These are phyloP conservation scores for Coemansia pectinata DNA, from an alignment of 192 early-diverging fungal species.

Conservation along the genomic window DNA sequence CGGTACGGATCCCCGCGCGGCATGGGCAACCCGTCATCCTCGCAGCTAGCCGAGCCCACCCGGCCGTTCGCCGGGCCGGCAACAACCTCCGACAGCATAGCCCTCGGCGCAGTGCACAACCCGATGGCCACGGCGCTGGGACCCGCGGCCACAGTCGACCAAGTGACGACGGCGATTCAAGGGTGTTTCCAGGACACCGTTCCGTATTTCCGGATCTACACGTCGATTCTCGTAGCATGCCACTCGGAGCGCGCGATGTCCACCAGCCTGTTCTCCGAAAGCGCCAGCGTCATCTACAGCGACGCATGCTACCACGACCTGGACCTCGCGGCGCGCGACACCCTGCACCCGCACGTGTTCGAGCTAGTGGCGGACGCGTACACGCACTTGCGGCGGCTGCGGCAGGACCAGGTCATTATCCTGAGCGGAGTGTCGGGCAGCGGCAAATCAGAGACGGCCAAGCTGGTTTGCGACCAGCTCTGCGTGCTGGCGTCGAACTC, in stretches of 20 bases:
- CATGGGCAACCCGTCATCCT: neutral
- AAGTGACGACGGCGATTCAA: slow-evolving; percentile 20
- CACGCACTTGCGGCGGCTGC: slow-evolving; percentile 78
- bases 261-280: slow-evolving; percentile 28
- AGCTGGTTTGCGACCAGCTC: slow-evolving; percentile 63
- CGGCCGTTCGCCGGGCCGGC: neutral
- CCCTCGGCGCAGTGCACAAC: neutral
- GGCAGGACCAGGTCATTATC: slow-evolving; percentile 85
- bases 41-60: neutral
- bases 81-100: neutral
- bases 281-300: slow-evolving; percentile 43
- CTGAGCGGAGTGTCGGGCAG: slow-evolving; percentile 81
- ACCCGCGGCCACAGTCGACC: slow-evolving; percentile 21
- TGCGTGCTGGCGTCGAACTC: slow-evolving; percentile 65
- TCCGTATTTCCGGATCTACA: slow-evolving; percentile 47
- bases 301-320: slow-evolving; percentile 51
- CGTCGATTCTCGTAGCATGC: slow-evolving; percentile 47
- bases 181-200: slow-evolving; percentile 24
- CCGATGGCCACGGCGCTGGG: neutral
- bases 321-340: slow-evolving; percentile 34
- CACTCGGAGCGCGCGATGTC: slow-evolving; percentile 33
- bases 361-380: slow-evolving; percentile 82
- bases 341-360: slow-evolving; percentile 75
- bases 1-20: neutral
- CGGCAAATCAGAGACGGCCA: slow-evolving; percentile 82